A percentile compares a stretch with the other conserved stretches of the same genome.
These are phyloP conservation scores for Russula dissimulans DNA, from an alignment of 768 basidiomycete genomes.

Conservation along the genomic window DNA sequence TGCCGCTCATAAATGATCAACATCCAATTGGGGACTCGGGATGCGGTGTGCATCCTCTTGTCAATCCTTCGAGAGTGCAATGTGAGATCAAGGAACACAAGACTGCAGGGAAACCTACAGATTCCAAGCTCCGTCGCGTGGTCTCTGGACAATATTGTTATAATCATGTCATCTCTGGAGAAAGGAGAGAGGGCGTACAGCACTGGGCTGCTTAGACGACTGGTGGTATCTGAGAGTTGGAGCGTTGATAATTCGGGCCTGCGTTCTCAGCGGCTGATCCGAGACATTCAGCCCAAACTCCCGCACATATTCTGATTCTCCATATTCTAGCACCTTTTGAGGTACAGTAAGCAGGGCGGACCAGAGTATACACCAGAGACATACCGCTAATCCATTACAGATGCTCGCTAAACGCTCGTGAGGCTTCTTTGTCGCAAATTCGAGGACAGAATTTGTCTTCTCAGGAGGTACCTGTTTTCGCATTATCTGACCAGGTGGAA, in stretches of 20 bases:
- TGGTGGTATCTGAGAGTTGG: slow-evolving; percentile 60
- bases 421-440: slow-evolving; percentile 60
- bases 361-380: not conserved
- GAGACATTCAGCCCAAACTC: slow-evolving; percentile 64
- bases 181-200: slow-evolving; percentile 35
- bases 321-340: slow-evolving; percentile 39
- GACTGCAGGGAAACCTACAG: slow-evolving; percentile 36
- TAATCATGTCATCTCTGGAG: not conserved
- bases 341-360: not conserved
- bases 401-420: slow-evolving; percentile 48
- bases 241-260: slow-evolving; percentile 53
- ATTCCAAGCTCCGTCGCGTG: slow-evolving; percentile 68
- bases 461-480: slow-evolving; percentile 62
- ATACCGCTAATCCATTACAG: slow-evolving; percentile 41
- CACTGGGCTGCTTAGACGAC: slow-evolving; percentile 44
- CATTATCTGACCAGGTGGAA: slow-evolving; percentile 60
- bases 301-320: slow-evolving; percentile 44
- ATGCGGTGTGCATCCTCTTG: slow-evolving; percentile 56
- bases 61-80: slow-evolving; percentile 44
- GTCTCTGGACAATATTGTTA: slow-evolving; percentile 32
- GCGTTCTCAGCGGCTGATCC: slow-evolving; percentile 43
- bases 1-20: slow-evolving; percentile 59
- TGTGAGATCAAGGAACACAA: not conserved
- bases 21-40: slow-evolving; percentile 46
- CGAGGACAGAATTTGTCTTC: slow-evolving; percentile 51